A percentile compares a stretch with the other conserved stretches of the same genome.
phyloP scores from a whole-genome alignment of 208 protist species.

The Porcisia hertigi region DNA sequence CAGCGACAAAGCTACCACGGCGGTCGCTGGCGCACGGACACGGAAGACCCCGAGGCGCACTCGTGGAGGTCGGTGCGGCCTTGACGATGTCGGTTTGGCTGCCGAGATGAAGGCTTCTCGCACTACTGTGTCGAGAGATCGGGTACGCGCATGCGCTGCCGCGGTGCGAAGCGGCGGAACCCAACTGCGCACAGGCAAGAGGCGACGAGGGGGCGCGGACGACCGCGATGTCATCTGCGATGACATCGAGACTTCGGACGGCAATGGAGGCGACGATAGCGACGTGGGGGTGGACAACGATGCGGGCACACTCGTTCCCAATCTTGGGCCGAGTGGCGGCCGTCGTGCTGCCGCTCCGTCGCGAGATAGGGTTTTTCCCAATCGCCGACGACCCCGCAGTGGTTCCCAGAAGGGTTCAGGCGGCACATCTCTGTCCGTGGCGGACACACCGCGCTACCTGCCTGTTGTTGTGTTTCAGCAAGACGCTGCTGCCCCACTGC shows the following conservation, averaged over 20 bases:
- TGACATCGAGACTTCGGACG: not conserved
- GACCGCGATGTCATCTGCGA: not conserved
- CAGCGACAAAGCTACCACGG: not conserved
- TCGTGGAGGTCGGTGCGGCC: not conserved
- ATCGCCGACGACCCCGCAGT: not conserved
- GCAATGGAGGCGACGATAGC: not conserved
- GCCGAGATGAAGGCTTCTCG: not conserved
- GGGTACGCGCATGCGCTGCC: not conserved
- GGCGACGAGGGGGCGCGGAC: not conserved
- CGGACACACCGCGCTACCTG: conserved; percentile 15
- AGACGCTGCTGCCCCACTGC: conserved; percentile 16
- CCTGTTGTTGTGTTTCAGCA: conserved; percentile 19
- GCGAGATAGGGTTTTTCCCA: not conserved
- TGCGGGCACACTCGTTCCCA: conserved; percentile 1
- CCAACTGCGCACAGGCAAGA: not conserved
- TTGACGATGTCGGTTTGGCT: not conserved
- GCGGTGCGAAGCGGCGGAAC: not conserved
- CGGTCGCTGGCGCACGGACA: not conserved
- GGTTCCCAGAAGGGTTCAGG: not conserved
- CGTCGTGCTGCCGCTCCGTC: not conserved
- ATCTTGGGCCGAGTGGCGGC: conserved; percentile 1
- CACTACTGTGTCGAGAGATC: not conserved
- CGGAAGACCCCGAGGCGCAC: not conserved
- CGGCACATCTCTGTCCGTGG: not conserved
- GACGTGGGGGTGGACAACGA: not conserved